phyloP scores from a whole-genome alignment of 148 eudicot genomes.

The Cornus controversa region DNA sequence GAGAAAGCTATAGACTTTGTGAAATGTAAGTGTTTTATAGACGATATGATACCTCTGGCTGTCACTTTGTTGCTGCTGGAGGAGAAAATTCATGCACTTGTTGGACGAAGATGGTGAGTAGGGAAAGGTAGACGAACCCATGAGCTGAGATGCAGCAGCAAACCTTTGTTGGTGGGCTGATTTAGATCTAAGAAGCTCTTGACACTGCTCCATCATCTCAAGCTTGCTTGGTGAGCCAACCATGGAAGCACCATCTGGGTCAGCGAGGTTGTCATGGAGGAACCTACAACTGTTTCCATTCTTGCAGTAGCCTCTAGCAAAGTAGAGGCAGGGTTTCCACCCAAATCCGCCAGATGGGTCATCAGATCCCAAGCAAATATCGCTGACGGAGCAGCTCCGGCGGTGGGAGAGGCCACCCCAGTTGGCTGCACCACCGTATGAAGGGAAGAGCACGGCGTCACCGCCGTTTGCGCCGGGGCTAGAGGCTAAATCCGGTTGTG shows the following conservation, averaged over 20 bases:
- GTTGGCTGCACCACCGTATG: conserved; percentile 7
- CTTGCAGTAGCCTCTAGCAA: conserved; percentile 88
- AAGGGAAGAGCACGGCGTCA: conserved; percentile 19
- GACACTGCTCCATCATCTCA: conserved; percentile 75
- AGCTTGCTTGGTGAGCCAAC: conserved; percentile 56
- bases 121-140: conserved; percentile 51
- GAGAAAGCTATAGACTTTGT: too few species aligned
- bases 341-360: conserved; percentile 52
- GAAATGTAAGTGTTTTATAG: too few species aligned
- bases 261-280: conserved; percentile 47
- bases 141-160: conserved; percentile 44
- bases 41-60: conserved; percentile 47
- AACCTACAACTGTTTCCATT: conserved; percentile 78
- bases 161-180: conserved; percentile 66
- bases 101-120: conserved; percentile 30
- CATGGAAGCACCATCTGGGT: conserved; percentile 20
- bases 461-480: conserved; percentile 20
- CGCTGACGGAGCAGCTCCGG: conserved; percentile 78
- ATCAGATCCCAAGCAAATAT: conserved; percentile 45
- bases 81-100: conserved; percentile 53
- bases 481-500: conserved; percentile 29
- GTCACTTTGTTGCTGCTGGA: conserved; percentile 67
- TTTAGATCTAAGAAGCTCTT: conserved; percentile 71
- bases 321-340: conserved; percentile 85
- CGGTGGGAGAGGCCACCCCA: conserved; percentile 40